These are phyloP conservation scores for Aspergillus fischeri DNA, from an alignment of 2,329 filamentous ascomycete genomes.

Conservation along the genomic window DNA sequence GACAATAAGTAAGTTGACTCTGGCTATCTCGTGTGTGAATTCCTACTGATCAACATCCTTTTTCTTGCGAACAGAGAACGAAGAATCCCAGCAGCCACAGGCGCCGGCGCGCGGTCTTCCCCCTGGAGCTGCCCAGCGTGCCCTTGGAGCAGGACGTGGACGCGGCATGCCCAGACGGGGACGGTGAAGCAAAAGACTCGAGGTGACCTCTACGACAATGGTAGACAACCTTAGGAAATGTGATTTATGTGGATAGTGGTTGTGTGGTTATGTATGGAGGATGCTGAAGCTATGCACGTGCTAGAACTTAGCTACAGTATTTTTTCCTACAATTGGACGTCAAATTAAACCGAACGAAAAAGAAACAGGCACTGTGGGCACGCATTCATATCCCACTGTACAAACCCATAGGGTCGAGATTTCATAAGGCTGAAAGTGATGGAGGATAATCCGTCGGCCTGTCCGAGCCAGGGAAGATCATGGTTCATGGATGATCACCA, in stretches of 20 bases:
- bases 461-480: too few species aligned
- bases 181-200: slow-evolving; percentile 22
- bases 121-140: slow-evolving; percentile 81
- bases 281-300: background rate
- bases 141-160: slow-evolving; percentile 77
- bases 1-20: slow-evolving; percentile 72
- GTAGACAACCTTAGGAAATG: background rate
- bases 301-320: background rate
- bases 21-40: background rate
- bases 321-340: background rate
- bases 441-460: background rate
- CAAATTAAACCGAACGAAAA: background rate
- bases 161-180: slow-evolving; percentile 70
- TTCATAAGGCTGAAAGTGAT: too few species aligned
- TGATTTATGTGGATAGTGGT: background rate
- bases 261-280: background rate
- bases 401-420: background rate
- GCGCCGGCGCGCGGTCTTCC: slow-evolving; percentile 71
- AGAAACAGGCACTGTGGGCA: background rate
- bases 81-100: slow-evolving; percentile 83
- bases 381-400: too few species aligned
- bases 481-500: background rate
- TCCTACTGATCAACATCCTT: slow-evolving; percentile 14
- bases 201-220: slow-evolving; percentile 6
- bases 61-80: slow-evolving; percentile 58